Evolutionary conservation across 176 grass and related monocot species (phyloP).

Genomic region (Musa beccarii): DNA sequence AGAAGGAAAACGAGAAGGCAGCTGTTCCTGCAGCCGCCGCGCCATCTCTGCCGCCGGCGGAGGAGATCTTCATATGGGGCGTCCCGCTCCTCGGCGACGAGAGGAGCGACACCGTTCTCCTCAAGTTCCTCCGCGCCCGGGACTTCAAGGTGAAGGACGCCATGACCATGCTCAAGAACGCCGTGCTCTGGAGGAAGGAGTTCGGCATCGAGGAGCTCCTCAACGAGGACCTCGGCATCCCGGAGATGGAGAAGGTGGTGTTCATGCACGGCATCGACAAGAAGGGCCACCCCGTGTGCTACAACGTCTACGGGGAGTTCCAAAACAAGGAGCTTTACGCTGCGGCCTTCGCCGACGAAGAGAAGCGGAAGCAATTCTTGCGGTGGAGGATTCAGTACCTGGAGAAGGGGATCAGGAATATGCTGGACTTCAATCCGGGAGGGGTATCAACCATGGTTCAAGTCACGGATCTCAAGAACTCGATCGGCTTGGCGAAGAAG

Average conservation of each 20-base stretch:
- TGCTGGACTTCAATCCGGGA: constrained; percentile 64
- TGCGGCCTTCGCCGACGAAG: constrained; percentile 78
- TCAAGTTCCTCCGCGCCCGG: constrained; percentile 91
- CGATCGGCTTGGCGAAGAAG: constrained; percentile 82
- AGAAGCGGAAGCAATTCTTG: constrained; percentile 80
- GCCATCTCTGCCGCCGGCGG: background rate
- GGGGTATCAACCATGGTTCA: constrained; percentile 87
- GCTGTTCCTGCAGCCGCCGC: background rate
- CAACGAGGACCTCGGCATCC: constrained; percentile 51
- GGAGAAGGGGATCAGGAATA: constrained; percentile 68
- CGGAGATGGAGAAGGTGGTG: constrained; percentile 74
- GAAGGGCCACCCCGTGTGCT: constrained; percentile 83
- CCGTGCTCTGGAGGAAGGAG: constrained; percentile 83
- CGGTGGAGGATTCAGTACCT: constrained; percentile 90
- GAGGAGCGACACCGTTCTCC: constrained; percentile 65
- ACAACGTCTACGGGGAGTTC: constrained; percentile 92
- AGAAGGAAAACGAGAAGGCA: constrained; percentile 10
- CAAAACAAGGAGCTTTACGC: constrained; percentile 93
- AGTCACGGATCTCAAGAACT: constrained; percentile 95
- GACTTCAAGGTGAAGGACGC: constrained; percentile 96
- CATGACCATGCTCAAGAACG: constrained; percentile 70
- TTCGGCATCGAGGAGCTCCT: constrained; percentile 70
- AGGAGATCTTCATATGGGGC: constrained; percentile 63
- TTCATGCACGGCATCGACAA: constrained; percentile 61
- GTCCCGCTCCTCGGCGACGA: constrained; percentile 76